Evolutionary conservation across 768 basidiomycete species (phyloP).

Genomic region (Suillus fuscotomentosus): DNA sequence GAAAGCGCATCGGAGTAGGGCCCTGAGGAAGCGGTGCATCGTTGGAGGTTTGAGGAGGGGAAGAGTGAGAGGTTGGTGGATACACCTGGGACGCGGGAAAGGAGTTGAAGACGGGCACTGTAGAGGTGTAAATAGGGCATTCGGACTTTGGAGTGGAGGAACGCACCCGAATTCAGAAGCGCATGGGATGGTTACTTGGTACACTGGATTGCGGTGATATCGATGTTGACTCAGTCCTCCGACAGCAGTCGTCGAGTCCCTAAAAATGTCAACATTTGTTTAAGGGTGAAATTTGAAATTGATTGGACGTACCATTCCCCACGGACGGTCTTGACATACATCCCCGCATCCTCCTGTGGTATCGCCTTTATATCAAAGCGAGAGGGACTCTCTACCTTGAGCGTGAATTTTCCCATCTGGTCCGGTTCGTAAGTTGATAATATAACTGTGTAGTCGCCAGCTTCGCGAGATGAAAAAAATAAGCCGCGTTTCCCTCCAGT

Average conservation of each 20-base stretch:
- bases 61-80: slow-evolving; percentile 65
- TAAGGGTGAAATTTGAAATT: background rate
- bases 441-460: slow-evolving; percentile 80
- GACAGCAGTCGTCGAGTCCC: slow-evolving; percentile 57
- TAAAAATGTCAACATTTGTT: slow-evolving; percentile 22
- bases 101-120: slow-evolving; percentile 72
- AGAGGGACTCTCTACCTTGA: slow-evolving; percentile 61
- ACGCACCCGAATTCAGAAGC: slow-evolving; percentile 59
- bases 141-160: background rate
- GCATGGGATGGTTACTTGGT: slow-evolving; percentile 54
- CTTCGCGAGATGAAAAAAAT: slow-evolving; percentile 9
- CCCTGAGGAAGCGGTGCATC: slow-evolving; percentile 67
- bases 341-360: slow-evolving; percentile 86
- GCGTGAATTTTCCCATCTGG: slow-evolving; percentile 61
- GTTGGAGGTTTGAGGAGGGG: slow-evolving; percentile 32
- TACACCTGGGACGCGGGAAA: slow-evolving; percentile 38
- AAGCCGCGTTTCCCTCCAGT: background rate
- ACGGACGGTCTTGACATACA: slow-evolving; percentile 70
- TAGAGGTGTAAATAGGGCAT: background rate
- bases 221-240: slow-evolving; percentile 66
- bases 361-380: slow-evolving; percentile 65
- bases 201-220: slow-evolving; percentile 71
- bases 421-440: slow-evolving; percentile 81
- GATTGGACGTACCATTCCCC: slow-evolving; percentile 65
- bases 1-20: slow-evolving; percentile 74